Evolutionary conservation across 768 basidiomycete genomes (phyloP), one percentile per base, ranked within the genome.

Genomic region (Kwoniella dendrophila): DNA sequence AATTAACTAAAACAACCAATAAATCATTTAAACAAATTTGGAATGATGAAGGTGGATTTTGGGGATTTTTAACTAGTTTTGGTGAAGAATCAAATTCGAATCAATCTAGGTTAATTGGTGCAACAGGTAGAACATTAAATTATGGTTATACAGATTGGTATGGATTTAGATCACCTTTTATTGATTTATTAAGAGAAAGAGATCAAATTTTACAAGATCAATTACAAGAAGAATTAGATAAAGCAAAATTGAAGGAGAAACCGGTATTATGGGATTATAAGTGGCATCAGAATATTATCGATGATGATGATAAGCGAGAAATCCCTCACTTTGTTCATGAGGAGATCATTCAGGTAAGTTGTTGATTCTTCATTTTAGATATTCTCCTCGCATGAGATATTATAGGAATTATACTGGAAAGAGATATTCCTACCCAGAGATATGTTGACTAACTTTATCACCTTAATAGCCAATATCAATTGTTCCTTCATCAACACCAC

Each of bases 201-300:
- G n/a, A n/a, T n/a, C n/a, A n/a, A n/a, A n/a, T n/a, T n/a, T n/a
- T n/a, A n/a, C n/a, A n/a, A n/a, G n/a, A n/a, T n/a, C 26, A 12
- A 40, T 24, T 29, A 20, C 45, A 51, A 29, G 53, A 45, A 41
- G 33, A 33, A 22, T 2, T 34, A 29, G 50, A 41, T 7, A 47
- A 57, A 6, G 44, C 4, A 12, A 40, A 51, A 20, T 27, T 14
- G 43, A 40, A 36, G 45, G 38, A 44, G 32, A 60, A 14, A 36
- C 63, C 63, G 2, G 32, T 41, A 24, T 55, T 65, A 38, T 65
- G 63, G 57, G 63, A 65, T 53, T 45, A 22, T 12, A 27, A 48
- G 1, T 62, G 60, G 60, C 12, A 43, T 11, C 26, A 40, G 38
- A 40, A 40, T 4, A 20, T 40, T 14, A 20, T 40, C 36, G 24